Evolutionary conservation across 495 filamentous ascomycete species (phyloP).

Genomic region (Penicillium arizonense): DNA sequence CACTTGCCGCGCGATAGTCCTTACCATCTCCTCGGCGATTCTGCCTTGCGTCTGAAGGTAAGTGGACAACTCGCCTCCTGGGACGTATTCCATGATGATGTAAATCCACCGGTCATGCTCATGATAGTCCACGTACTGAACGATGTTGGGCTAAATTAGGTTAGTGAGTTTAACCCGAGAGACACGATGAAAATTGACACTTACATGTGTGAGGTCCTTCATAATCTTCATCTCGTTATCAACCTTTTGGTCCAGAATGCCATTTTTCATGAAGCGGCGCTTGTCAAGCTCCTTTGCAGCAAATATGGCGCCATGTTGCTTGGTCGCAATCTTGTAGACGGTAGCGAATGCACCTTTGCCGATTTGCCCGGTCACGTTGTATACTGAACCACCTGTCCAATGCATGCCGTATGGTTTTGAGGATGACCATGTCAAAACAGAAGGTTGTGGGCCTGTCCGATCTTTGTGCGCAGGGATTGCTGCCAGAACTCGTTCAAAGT

Average conservation of each 20-base stretch:
- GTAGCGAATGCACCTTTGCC: constrained; percentile 93
- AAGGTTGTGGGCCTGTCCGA: constrained; percentile 28
- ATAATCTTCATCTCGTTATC: constrained; percentile 97
- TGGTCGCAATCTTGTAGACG: constrained; percentile 81
- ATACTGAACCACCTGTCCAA: constrained; percentile 80
- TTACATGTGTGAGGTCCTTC: constrained; percentile 76
- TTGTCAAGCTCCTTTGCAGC: constrained; percentile 94
- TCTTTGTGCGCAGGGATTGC: constrained; percentile 20
- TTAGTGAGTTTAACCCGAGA: not conserved
- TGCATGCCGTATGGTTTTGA: constrained; percentile 55
- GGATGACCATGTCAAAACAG: constrained; percentile 32
- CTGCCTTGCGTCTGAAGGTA: constrained; percentile 58
- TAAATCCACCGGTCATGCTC: constrained; percentile 77
- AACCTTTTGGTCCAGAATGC: constrained; percentile 77
- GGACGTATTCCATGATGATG: constrained; percentile 96
- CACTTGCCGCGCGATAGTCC: constrained; percentile 72
- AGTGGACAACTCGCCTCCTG: constrained; percentile 76
- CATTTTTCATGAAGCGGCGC: constrained; percentile 83
- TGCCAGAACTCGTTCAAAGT: constrained; percentile 42
- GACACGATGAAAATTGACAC: constrained; percentile 19
- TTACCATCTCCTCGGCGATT: constrained; percentile 66
- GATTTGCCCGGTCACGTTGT: constrained; percentile 76
- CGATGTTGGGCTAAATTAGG: constrained; percentile 71
- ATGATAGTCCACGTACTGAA: constrained; percentile 82
- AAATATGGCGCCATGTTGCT: constrained; percentile 73